Base-by-base conservation (phyloP, 768 basidiomycete species). In the Lactarius hatsudake region DNA sequence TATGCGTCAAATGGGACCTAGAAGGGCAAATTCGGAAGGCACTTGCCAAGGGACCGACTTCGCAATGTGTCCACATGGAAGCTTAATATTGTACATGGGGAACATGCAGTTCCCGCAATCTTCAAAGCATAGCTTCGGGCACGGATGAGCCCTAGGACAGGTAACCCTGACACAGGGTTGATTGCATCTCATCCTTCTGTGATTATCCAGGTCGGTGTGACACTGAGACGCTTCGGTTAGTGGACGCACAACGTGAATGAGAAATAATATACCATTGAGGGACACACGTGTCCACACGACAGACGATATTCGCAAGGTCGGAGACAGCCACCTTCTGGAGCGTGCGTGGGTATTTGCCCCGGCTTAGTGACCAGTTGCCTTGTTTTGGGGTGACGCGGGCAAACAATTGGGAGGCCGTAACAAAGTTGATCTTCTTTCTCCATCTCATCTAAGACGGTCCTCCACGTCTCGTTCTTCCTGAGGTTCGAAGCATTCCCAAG, bases 401-500 rank as follows among this genome's bases (percentile, higher is more conserved):
- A 71, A 20, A 66, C 36, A n/a, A 67, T 60, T 2, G 69, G 65
- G 15, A 71, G 36, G 3, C 48, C 65, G 40, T 32, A 45, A 15
- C 57, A 53, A 2, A 71, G n/a, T 43, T 70, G 71, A n/a, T 80
- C 82, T 17, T 78, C 71, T 2, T 69, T 71, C 42, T 86, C 82
- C 53, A 92, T 77, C 70, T 87, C 82, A n/a, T 86, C 80, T 1
- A 89, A 75, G 17, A 90, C 79, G 0, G 74, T 76, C 0, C 73
- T 74, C 91, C 90, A 92, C 76, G 87, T 88, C 12, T 73, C 60
- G 65, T 83, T 86, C 64, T 76, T 79, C 5, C 82, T 76, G 53
- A 90, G 73, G 51, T 86, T 83, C 0, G 80, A 74, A 0, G 87
- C 84, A 62, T 91, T 90, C 28, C 91, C 91, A 4, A 93, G 76